Evolutionary conservation across 495 filamentous ascomycete species (phyloP), one percentile per base, ranked within the genome.

Genomic region (Astrothelium macrocarpum): DNA sequence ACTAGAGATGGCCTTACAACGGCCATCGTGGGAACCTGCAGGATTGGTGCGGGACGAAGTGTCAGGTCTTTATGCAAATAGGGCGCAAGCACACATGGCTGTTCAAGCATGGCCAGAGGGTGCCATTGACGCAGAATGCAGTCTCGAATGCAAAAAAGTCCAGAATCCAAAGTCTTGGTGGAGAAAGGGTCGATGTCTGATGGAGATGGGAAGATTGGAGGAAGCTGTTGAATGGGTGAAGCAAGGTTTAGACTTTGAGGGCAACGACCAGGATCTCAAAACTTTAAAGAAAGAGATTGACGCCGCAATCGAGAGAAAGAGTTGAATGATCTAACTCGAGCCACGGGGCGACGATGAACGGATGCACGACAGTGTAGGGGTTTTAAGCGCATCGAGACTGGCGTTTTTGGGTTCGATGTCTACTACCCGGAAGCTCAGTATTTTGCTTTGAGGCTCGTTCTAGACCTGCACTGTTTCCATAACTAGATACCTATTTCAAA

Each of bases 111-210:
- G 92, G 91, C 78, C 88, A 4, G 90, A 94, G 79, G 94, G 81
- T 2, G 79, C 87, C 26, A 77, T 87, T 2, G 94, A 98, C 78
- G 90, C 89, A n/a, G 86, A 91, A 78, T 78, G 80, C 4, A 93
- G 88, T 70, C 88, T 96, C n/a, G 93, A 96, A 77, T 83, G 88
- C 62, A 96, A 95, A 84, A 79, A 84, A 61, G 78, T 82, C 49
- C 90, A 86, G 32, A 97, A 98, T 76, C 85, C 88, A 7, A 97
- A 97, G 85, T 92, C 87, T 1, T 97, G 91, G 88, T 97, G 90
- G 86, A 77, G 93, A 56, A 78, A 89, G 65, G 91, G 87, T 10
- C 85, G 83, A 78, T 91, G 87, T 74, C 77, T 96, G 72, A 74
- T 85, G 60, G 94, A 98, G 85, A 97, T 97, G 94, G 87, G 88